Evolutionary conservation across 2,329 filamentous ascomycete species (phyloP).

Genomic region (Plenodomus tracheiphilus): DNA sequence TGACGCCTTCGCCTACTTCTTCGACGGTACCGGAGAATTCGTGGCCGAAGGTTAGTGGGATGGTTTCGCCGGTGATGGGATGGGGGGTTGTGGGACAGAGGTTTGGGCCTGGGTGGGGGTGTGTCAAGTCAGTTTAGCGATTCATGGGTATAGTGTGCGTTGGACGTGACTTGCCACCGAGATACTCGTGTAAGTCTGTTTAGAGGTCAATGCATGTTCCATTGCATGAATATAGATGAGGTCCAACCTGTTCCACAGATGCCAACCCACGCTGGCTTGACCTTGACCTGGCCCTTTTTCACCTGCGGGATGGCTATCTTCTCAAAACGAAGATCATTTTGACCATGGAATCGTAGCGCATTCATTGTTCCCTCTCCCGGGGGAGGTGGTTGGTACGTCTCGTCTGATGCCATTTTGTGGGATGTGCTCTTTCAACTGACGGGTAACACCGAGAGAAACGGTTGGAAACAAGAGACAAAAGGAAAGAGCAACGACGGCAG

Average conservation of each 20-base stretch:
- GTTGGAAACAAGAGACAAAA: background rate
- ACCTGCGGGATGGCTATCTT: slow-evolving; percentile 47
- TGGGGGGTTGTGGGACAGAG: slow-evolving; percentile 57
- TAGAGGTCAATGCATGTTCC: slow-evolving; percentile 5
- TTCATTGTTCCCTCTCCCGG: slow-evolving; percentile 44
- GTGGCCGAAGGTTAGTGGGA: slow-evolving; percentile 58
- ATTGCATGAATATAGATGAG: background rate
- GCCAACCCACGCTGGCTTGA: slow-evolving; percentile 48
- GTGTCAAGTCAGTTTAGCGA: background rate
- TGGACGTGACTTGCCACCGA: slow-evolving; percentile 18
- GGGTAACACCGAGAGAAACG: background rate
- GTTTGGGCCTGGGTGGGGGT: slow-evolving; percentile 46
- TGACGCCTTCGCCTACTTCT: slow-evolving; percentile 56
- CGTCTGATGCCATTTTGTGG: slow-evolving; percentile 5
- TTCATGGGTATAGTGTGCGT: background rate
- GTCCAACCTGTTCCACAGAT: slow-evolving; percentile 47
- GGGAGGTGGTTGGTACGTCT: slow-evolving; percentile 19
- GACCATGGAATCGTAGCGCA: slow-evolving; percentile 52
- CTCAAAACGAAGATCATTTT: slow-evolving; percentile 50
- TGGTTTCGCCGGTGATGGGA: slow-evolving; percentile 57
- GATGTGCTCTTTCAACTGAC: background rate
- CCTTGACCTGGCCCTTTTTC: slow-evolving; percentile 48
- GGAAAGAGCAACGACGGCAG: background rate
- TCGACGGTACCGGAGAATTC: slow-evolving; percentile 58
- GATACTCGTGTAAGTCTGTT: slow-evolving; percentile 53